A percentile compares a stretch with the other conserved stretches of the same genome.
Conservation (phyloP, 1,284 basidiomycete genomes). For the Phellopilus nigrolimitatus region DNA sequence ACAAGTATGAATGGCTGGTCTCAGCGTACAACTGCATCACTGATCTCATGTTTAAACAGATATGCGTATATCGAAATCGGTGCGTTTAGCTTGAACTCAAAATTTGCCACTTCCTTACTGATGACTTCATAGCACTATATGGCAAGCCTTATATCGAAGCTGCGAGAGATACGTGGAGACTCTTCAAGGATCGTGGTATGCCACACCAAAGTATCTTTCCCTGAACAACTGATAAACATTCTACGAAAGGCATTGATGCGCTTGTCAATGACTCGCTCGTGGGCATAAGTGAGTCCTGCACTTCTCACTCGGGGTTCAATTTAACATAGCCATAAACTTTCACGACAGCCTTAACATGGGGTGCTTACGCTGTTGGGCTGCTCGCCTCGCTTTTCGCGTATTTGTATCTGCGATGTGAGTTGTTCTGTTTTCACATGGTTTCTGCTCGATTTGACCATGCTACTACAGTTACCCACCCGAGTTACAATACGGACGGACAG, state of each 20-base stretch:
- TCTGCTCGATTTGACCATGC: conserved; percentile 17
- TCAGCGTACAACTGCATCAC: not conserved
- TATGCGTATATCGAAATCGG: conserved; percentile 83
- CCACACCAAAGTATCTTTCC: not conserved
- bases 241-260: conserved; percentile 60
- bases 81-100: conserved; percentile 27
- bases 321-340: conserved; percentile 4
- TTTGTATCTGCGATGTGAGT: conserved; percentile 38
- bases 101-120: conserved; percentile 3
- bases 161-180: conserved; percentile 88
- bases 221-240: not conserved
- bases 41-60: conserved; percentile 30
- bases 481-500: conserved; percentile 68
- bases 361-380: conserved; percentile 75
- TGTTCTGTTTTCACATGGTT: not conserved
- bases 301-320: conserved; percentile 1
- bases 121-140: conserved; percentile 56
- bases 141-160: conserved; percentile 83
- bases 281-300: conserved; percentile 56
- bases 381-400: conserved; percentile 77
- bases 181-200: conserved; percentile 76
- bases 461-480: conserved; percentile 57
- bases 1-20: conserved; percentile 45
- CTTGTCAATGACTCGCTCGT: conserved; percentile 84
- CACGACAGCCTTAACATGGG: conserved; percentile 58